These are phyloP conservation scores for Penicillium rolfsii DNA, from an alignment of 2,329 filamentous ascomycete species.

Conservation along the genomic window DNA sequence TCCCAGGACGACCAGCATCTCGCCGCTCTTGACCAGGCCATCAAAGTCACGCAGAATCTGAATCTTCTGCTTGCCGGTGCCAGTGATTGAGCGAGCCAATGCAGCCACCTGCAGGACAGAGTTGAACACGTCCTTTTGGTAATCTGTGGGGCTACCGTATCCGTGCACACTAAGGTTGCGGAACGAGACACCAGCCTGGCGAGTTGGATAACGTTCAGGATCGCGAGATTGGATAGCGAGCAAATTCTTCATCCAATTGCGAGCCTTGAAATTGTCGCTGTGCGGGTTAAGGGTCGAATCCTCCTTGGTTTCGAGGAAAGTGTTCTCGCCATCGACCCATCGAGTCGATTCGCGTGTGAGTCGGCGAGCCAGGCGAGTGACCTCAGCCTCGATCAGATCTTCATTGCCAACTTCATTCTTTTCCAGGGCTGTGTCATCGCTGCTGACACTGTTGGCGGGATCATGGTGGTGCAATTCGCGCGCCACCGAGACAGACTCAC, in stretches of 20 bases:
- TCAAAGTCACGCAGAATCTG: constrained; percentile 68
- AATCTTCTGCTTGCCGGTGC: constrained; percentile 52
- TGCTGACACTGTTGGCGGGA: constrained; percentile 31
- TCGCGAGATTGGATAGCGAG: constrained; percentile 53
- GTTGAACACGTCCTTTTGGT: constrained; percentile 57
- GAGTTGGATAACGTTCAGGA: constrained; percentile 56
- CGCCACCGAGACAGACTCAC: constrained; percentile 13
- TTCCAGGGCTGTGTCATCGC: constrained; percentile 35
- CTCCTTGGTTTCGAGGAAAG: constrained; percentile 39
- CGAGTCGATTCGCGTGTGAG: constrained; percentile 43
- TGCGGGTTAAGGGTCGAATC: constrained; percentile 50
- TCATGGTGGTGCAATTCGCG: constrained; percentile 26
- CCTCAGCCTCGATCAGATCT: constrained; percentile 32
- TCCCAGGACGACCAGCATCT: constrained; percentile 62
- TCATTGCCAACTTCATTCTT: constrained; percentile 29
- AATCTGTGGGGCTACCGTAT: constrained; percentile 69
- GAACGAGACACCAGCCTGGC: constrained; percentile 67
- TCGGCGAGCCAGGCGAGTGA: constrained; percentile 40
- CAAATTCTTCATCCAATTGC: constrained; percentile 53
- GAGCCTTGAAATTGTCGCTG: constrained; percentile 50
- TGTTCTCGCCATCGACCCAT: constrained; percentile 36
- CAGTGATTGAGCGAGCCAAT: constrained; percentile 38
- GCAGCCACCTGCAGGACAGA: constrained; percentile 40
- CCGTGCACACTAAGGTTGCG: constrained; percentile 70
- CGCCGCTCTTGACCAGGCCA: constrained; percentile 61